Percentiles rank a stretch among this genome's conserved stretches.
These are phyloP conservation scores for Drechmeria coniospora DNA, from an alignment of 2,329 filamentous ascomycete species.

Conservation along the genomic window DNA sequence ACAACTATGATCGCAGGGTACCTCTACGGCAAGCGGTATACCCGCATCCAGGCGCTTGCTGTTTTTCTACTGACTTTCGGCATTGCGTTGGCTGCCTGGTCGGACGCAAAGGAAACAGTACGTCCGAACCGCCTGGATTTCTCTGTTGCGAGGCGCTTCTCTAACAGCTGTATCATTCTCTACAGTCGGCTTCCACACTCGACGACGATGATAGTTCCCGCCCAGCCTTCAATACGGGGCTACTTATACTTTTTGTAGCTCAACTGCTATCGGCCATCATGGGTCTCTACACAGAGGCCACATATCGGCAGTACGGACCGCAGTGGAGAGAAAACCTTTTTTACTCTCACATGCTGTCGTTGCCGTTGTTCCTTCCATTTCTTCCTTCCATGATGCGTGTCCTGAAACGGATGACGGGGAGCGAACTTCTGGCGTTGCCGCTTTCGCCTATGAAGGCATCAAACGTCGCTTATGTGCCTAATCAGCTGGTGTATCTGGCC, in stretches of 20 bases:
- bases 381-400: slow-evolving; percentile 48
- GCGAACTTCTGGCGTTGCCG: slow-evolving; percentile 35
- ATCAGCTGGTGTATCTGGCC: slow-evolving; percentile 54
- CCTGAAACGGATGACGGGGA: slow-evolving; percentile 46
- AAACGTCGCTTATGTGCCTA: slow-evolving; percentile 30
- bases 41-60: slow-evolving; percentile 61
- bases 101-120: slow-evolving; percentile 75
- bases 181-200: background rate
- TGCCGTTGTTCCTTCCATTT: slow-evolving; percentile 64
- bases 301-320: slow-evolving; percentile 71
- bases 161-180: background rate
- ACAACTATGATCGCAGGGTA: slow-evolving; percentile 89
- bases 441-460: slow-evolving; percentile 7
- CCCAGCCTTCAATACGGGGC: slow-evolving; percentile 41
- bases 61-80: slow-evolving; percentile 74
- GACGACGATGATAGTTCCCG: slow-evolving; percentile 4
- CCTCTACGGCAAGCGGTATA: slow-evolving; percentile 73
- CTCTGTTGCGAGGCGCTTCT: background rate
- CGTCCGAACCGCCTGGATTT: slow-evolving; percentile 9
- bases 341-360: slow-evolving; percentile 66
- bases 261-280: slow-evolving; percentile 86
- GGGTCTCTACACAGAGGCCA: slow-evolving; percentile 86
- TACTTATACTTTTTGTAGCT: slow-evolving; percentile 70
- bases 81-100: slow-evolving; percentile 77
- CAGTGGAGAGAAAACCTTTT: slow-evolving; percentile 95